phyloP scores from a whole-genome alignment of 2,329 filamentous ascomycete species.

The Daldinia eschscholtzii region DNA sequence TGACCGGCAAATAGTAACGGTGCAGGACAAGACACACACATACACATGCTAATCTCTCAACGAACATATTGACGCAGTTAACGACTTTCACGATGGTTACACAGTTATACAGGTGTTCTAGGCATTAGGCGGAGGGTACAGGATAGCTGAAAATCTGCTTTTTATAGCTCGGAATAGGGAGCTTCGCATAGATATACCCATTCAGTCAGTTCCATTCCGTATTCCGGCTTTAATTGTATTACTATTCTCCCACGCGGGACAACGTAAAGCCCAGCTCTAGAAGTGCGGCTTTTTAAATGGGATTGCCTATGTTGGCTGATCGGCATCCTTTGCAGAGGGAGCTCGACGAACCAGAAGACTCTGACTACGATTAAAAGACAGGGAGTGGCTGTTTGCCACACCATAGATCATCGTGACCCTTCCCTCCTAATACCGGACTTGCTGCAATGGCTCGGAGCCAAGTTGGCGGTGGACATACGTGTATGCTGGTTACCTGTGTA shows the following conservation, averaged over 20 bases:
- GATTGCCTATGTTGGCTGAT: slow-evolving; percentile 29
- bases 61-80: slow-evolving; percentile 21
- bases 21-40: slow-evolving; percentile 8
- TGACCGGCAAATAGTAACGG: slow-evolving; percentile 17
- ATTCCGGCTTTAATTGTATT: slow-evolving; percentile 25
- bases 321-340: slow-evolving; percentile 33
- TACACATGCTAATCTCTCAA: slow-evolving; percentile 18
- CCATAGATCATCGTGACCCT: slow-evolving; percentile 42
- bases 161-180: slow-evolving; percentile 31
- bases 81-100: slow-evolving; percentile 42
- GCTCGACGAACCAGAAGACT: slow-evolving; percentile 37
- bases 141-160: slow-evolving; percentile 27
- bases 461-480: slow-evolving; percentile 35
- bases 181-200: slow-evolving; percentile 42
- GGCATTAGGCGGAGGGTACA: slow-evolving; percentile 27
- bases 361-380: slow-evolving; percentile 19
- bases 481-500: slow-evolving; percentile 8
- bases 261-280: slow-evolving; percentile 22
- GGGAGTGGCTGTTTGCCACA: slow-evolving; percentile 42
- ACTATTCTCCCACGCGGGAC: slow-evolving; percentile 20
- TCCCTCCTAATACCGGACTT: slow-evolving; percentile 42
- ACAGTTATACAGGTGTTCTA: slow-evolving; percentile 35
- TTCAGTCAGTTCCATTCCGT: slow-evolving; percentile 26
- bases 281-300: slow-evolving; percentile 38
- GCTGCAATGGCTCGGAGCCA: slow-evolving; percentile 33